Evolutionary conservation across 2,329 filamentous ascomycete species (phyloP), one percentile per base, ranked within the genome.

Genomic region (Colletotrichum sublineola): DNA sequence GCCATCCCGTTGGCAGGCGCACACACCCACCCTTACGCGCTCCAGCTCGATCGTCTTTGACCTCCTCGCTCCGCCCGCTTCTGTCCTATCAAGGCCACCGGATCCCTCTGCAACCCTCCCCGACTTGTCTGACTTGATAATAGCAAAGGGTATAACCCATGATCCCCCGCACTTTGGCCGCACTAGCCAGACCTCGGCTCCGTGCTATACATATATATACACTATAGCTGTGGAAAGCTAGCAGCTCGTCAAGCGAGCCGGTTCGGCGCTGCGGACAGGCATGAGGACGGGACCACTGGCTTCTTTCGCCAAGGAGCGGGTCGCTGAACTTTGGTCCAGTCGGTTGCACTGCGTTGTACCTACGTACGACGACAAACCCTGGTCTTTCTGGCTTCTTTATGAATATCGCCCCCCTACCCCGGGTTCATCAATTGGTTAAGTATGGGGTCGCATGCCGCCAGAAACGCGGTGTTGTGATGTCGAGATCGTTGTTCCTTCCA

Each of bases 161-260:
- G 53, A 68, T 60, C 55, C 69, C 69, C 69, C 69, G 69, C 69
- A 72, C 65, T 60, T 60, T 58, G 46, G 15, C 62, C 44, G 65
- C 53, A 33, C 65, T 68, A 72, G 38, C 5, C n/a, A 29, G 24
- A 69, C 69, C 65, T 72, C 69, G 69, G 69, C 69, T 69, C 58
- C 69, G 24, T 58, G 40, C 48, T 62, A 31, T 44, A 11, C 3
- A 29, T 14, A 29, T 44, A 11, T 12, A 29, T 14, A 29, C 53
- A 57, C 40, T 9, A n/a, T 56, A 44, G n/a, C 31, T 52, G 33
- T 44, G 50, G n/a, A 18, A 53, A 56, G 44, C 18, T 38, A 58
- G n/a, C 56, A 58, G 56, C 56, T 58, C n/a, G 56, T 58, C 2
- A 14, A 15, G 36, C 20, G 36, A 40, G 12, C 14, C 33, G 46